Evolutionary conservation across 2,329 filamentous ascomycete genomes (phyloP).

Genomic region (Trichoderma lentiforme): DNA sequence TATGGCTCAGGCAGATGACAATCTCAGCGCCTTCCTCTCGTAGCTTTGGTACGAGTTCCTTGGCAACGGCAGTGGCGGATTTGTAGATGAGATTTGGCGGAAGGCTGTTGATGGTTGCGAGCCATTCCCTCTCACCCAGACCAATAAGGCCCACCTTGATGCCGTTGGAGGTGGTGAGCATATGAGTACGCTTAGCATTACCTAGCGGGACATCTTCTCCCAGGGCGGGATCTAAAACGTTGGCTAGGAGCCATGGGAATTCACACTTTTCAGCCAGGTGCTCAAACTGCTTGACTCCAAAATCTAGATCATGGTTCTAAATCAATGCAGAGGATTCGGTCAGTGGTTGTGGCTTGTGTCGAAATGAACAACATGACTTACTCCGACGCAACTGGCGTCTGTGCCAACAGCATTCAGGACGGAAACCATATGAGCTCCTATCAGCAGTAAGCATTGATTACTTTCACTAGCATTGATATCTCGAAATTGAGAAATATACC

Average conservation of each 20-base stretch:
- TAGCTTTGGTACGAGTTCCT: conserved; percentile 69
- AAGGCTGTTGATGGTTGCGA: conserved; percentile 82
- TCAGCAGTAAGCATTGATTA: background rate
- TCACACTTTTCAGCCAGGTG: conserved; percentile 69
- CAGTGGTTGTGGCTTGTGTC: background rate
- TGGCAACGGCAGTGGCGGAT: conserved; percentile 72
- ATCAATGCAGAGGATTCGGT: background rate
- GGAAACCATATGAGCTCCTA: conserved; percentile 80
- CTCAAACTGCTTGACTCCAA: conserved; percentile 77
- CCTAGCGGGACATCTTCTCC: conserved; percentile 73
- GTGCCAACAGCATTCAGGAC: conserved; percentile 76
- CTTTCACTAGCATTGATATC: background rate
- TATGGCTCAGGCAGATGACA: conserved; percentile 77
- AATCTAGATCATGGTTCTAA: conserved; percentile 89
- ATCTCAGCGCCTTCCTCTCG: conserved; percentile 77
- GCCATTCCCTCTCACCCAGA: conserved; percentile 82
- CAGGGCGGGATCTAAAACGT: conserved; percentile 79
- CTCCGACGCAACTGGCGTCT: conserved; percentile 76
- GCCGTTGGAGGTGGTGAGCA: conserved; percentile 77
- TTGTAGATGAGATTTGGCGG: conserved; percentile 80
- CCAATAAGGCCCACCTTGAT: conserved; percentile 84
- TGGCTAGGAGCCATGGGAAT: conserved; percentile 88
- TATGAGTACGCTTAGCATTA: conserved; percentile 69
- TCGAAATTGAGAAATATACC: conserved; percentile 41
- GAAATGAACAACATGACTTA: conserved; percentile 41